Evolutionary conservation across 495 filamentous ascomycete genomes (phyloP).

Genomic region (Podospora pseudopauciseta): DNA sequence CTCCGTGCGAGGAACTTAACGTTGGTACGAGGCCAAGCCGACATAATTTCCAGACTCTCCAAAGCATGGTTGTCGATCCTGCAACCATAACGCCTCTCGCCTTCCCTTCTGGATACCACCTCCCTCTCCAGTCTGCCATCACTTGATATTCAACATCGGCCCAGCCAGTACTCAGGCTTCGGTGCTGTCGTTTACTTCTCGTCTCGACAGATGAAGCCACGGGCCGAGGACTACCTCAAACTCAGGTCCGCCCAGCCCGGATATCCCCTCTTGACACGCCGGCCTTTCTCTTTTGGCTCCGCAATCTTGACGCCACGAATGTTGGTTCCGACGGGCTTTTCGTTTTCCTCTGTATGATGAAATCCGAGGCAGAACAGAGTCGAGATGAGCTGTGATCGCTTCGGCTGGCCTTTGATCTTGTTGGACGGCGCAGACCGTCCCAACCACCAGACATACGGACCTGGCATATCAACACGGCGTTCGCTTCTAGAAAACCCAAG

Average conservation of each 20-base stretch:
- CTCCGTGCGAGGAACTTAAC: neutral
- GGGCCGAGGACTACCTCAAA: neutral
- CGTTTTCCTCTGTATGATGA: neutral
- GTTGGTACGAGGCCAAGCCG: slow-evolving; percentile 4
- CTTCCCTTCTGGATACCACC: neutral
- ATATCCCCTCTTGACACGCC: neutral
- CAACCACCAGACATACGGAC: neutral
- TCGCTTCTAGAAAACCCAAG: neutral
- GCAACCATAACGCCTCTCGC: neutral
- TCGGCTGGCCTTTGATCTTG: neutral
- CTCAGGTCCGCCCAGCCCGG: neutral
- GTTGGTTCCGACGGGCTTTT: neutral
- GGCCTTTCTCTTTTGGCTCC: neutral
- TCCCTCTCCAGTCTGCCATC: neutral
- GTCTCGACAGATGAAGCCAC: neutral
- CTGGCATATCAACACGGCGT: neutral
- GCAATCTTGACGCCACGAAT: neutral
- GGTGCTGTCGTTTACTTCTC: neutral
- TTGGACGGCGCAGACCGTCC: neutral
- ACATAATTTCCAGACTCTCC: neutral
- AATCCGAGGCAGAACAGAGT: neutral
- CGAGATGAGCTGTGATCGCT: neutral
- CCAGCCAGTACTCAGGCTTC: neutral
- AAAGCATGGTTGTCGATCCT: slow-evolving; percentile 10
- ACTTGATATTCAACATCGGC: neutral